Conservation (phyloP, 192 early-diverging fungal species). For the Dissophora ornata region DNA sequence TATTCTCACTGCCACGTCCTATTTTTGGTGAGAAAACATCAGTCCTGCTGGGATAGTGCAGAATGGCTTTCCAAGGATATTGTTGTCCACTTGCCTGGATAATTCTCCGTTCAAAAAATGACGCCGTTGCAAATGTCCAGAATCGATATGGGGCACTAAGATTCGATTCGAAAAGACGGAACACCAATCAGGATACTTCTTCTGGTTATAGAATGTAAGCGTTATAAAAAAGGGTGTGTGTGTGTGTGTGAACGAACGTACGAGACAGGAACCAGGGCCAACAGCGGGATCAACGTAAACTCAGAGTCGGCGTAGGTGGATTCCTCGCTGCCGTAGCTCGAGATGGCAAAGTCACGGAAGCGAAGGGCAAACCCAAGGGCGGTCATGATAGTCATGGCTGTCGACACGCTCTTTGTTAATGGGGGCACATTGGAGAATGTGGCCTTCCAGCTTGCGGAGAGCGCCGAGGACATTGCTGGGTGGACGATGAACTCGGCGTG, state of each 20-base stretch:
- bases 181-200: background rate
- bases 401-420: slow-evolving; percentile 57
- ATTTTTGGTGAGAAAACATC: too few species aligned
- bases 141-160: slow-evolving; percentile 35
- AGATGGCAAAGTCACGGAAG: slow-evolving; percentile 26
- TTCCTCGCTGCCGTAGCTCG: background rate
- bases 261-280: slow-evolving; percentile 38
- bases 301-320: slow-evolving; percentile 10
- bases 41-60: too few species aligned
- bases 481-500: background rate
- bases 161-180: background rate
- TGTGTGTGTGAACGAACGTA: too few species aligned
- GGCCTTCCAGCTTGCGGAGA: slow-evolving; percentile 25
- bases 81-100: slow-evolving; percentile 26
- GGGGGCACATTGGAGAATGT: slow-evolving; percentile 58
- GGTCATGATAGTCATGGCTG: slow-evolving; percentile 49
- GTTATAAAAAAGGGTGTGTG: too few species aligned
- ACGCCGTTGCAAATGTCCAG: slow-evolving; percentile 52
- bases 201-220: background rate
- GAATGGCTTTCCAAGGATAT: too few species aligned
- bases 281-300: slow-evolving; percentile 4
- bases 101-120: slow-evolving; percentile 42
- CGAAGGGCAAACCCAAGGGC: slow-evolving; percentile 23
- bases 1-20: background rate
- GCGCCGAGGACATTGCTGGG: slow-evolving; percentile 15